phyloP scores from a whole-genome alignment of 1,284 basidiomycete species.

The Moesziomyces parantarcticus region DNA sequence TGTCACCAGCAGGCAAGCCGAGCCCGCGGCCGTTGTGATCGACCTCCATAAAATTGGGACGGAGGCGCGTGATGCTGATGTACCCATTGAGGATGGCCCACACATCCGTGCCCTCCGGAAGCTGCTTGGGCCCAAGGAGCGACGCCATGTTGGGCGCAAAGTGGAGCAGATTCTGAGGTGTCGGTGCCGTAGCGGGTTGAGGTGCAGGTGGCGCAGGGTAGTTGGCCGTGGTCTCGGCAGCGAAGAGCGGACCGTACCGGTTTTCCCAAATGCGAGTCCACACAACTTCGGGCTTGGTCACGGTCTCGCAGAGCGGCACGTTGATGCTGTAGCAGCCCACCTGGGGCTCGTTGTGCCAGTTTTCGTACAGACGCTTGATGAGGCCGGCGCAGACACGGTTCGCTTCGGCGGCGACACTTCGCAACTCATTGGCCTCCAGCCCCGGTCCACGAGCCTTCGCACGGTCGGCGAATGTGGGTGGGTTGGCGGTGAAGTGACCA shows the following conservation, averaged over 20 bases:
- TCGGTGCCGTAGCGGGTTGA: conserved; percentile 40
- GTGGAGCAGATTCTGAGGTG: conserved; percentile 42
- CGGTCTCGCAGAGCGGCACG: conserved; percentile 60
- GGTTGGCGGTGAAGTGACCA: conserved; percentile 57
- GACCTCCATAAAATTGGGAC: conserved; percentile 51
- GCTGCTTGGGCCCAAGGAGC: conserved; percentile 49
- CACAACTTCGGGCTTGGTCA: conserved; percentile 51
- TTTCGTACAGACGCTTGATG: conserved; percentile 50
- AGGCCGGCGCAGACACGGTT: conserved; percentile 39
- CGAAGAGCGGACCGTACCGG: conserved; percentile 50
- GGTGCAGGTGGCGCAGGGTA: conserved; percentile 27
- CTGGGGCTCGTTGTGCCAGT: conserved; percentile 55
- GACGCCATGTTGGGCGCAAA: conserved; percentile 62
- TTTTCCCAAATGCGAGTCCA: conserved; percentile 65
- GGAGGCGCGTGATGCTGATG: conserved; percentile 58
- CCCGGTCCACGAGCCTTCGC: conserved; percentile 26
- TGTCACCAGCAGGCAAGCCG: conserved; percentile 12
- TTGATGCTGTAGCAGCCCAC: conserved; percentile 63
- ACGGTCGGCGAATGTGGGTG: conserved; percentile 45
- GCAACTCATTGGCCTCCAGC: conserved; percentile 24
- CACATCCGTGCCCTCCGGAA: conserved; percentile 55
- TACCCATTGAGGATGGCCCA: conserved; percentile 63
- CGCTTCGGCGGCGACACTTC: conserved; percentile 29
- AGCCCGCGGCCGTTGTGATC: conserved; percentile 32
- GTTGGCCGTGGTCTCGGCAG: conserved; percentile 20